phyloP scores from a whole-genome alignment of 2,329 filamentous ascomycete species.

The Sclerotiophoma versabilis region DNA sequence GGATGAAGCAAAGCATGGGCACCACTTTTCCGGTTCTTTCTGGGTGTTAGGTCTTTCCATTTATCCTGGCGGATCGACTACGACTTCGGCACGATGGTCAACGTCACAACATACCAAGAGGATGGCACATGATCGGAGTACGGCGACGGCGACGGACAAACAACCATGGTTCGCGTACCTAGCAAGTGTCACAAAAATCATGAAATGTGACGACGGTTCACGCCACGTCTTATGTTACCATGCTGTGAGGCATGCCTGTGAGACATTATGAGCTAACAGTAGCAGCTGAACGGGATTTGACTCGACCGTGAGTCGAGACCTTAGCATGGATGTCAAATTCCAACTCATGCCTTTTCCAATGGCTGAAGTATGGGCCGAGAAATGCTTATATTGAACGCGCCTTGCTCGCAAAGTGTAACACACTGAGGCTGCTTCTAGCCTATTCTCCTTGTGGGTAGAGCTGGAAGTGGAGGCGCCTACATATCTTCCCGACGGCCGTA shows the following conservation, averaged over 20 bases:
- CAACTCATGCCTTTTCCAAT: conserved; percentile 78
- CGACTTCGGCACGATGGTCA: conserved; percentile 31
- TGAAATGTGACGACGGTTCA: conserved; percentile 49
- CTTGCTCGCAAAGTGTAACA: conserved; percentile 31
- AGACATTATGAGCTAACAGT: conserved; percentile 4
- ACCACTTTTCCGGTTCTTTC: conserved; percentile 45
- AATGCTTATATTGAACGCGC: conserved; percentile 71
- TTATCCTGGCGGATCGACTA: conserved; percentile 41
- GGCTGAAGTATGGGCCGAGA: conserved; percentile 98
- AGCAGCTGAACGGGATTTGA: background rate
- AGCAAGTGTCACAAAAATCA: conserved; percentile 46
- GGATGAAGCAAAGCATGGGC: conserved; percentile 36
- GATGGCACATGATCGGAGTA: conserved; percentile 45
- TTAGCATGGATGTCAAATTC: conserved; percentile 99
- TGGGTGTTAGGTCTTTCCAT: conserved; percentile 44
- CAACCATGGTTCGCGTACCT: conserved; percentile 38
- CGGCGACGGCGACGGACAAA: conserved; percentile 43
- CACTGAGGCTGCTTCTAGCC: conserved; percentile 40
- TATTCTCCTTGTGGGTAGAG: conserved; percentile 26
- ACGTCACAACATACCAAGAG: conserved; percentile 37
- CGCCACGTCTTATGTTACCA: conserved; percentile 31
- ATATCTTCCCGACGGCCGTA: conserved; percentile 9
- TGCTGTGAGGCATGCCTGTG: background rate
- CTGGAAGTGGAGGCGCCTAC: conserved; percentile 38
- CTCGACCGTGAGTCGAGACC: background rate